phyloP scores from a whole-genome alignment of 2,329 filamentous ascomycete species.

The Byssothecium circinans region DNA sequence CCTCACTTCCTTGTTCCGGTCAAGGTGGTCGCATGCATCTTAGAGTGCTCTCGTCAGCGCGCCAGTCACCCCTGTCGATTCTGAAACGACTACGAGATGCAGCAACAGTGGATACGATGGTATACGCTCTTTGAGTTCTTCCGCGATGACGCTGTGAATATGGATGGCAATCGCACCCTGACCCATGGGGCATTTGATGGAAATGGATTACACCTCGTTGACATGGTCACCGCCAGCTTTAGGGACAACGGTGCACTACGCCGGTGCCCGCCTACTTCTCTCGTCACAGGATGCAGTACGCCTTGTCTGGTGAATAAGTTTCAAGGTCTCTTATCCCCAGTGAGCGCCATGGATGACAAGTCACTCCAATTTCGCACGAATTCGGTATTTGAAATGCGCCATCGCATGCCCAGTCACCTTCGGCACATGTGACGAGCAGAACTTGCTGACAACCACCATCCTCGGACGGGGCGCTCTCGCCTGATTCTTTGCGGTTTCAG shows the following conservation, averaged over 20 bases:
- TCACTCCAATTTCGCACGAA: background rate
- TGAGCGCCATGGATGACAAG: background rate
- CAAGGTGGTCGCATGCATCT: slow-evolving; percentile 15
- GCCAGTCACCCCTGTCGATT: slow-evolving; percentile 4
- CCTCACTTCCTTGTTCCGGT: slow-evolving; percentile 21
- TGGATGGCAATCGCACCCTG: background rate
- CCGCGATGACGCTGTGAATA: no score
- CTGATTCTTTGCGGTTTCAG: background rate
- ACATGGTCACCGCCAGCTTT: no score
- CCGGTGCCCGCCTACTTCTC: background rate
- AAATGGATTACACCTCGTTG: background rate
- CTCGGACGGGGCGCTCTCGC: background rate
- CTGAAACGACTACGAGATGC: slow-evolving; percentile 13
- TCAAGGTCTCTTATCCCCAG: background rate
- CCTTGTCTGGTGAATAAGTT: background rate
- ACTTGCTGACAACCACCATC: background rate
- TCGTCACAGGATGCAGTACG: background rate
- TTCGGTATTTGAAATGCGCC: background rate
- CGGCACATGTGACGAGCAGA: background rate
- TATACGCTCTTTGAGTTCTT: no score
- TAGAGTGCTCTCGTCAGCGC: slow-evolving; percentile 25
- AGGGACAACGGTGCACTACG: background rate
- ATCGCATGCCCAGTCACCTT: background rate
- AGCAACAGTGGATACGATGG: slow-evolving; percentile 6
- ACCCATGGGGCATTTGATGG: background rate